Conservation (phyloP, 73 alveolate species). For the Paramecium biaurelia region DNA sequence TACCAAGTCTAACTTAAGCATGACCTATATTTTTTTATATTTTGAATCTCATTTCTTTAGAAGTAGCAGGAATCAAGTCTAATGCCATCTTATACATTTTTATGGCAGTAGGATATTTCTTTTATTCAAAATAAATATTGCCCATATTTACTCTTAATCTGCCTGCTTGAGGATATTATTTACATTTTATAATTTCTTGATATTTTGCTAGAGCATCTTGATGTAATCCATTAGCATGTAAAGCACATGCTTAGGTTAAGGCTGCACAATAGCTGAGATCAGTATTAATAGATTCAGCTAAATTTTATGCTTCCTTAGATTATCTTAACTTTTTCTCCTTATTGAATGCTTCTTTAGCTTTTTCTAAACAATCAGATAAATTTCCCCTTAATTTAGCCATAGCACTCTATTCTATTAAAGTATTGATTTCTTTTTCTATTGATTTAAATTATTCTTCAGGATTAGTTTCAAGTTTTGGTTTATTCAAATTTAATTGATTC, state of each 20-base stretch:
- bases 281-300: constrained; percentile 75
- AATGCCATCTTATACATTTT: constrained; percentile 99
- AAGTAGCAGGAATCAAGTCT: constrained; percentile 95
- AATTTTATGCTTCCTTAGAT: constrained; percentile 71
- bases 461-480: constrained; percentile 40
- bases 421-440: constrained; percentile 75
- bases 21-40: constrained; percentile 97
- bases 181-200: constrained; percentile 52
- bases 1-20: constrained; percentile 95
- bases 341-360: constrained; percentile 82
- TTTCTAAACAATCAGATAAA: constrained; percentile 72
- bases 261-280: constrained; percentile 80
- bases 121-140: constrained; percentile 73
- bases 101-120: constrained; percentile 96
- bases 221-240: constrained; percentile 67
- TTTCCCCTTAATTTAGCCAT: constrained; percentile 69
- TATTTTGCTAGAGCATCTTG: constrained; percentile 56
- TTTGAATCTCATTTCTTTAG: constrained; percentile 97
- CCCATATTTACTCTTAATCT: constrained; percentile 62
- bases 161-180: constrained; percentile 45
- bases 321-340: constrained; percentile 83
- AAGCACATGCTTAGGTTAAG: constrained; percentile 75
- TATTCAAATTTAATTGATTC: constrained; percentile 18
- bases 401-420: constrained; percentile 72
- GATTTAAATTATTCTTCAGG: constrained; percentile 76